Percentiles rank a stretch among this genome's conserved stretches.
These are phyloP conservation scores for Fusarium decemcellulare DNA, from an alignment of 2,329 filamentous ascomycete genomes.

Conservation along the genomic window DNA sequence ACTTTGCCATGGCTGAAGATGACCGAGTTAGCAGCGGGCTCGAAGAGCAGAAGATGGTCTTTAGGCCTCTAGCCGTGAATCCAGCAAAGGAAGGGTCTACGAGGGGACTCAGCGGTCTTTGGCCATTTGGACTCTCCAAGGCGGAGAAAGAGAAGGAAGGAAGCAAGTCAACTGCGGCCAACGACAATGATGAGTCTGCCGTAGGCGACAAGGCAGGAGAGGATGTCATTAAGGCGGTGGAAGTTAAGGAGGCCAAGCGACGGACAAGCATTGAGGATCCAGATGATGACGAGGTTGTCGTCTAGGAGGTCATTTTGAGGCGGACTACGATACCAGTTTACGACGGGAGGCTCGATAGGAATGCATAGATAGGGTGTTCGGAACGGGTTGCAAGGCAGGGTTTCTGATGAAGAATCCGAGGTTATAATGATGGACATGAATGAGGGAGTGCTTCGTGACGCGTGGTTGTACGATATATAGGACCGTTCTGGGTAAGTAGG, in stretches of 20 bases:
- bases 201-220: constrained; percentile 47
- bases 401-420: constrained; percentile 5
- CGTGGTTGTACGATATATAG: constrained; percentile 33
- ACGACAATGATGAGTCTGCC: constrained; percentile 46
- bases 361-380: constrained; percentile 5
- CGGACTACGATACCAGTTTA: constrained; percentile 41
- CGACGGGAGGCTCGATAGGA: constrained; percentile 8
- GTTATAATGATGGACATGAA: constrained; percentile 25
- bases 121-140: constrained; percentile 67
- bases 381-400: not conserved
- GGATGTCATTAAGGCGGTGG: constrained; percentile 58
- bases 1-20: constrained; percentile 76
- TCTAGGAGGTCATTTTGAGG: constrained; percentile 34
- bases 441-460: not conserved
- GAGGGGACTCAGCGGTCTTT: constrained; percentile 66
- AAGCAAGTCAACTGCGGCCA: constrained; percentile 14
- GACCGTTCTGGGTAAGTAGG: constrained; percentile 7
- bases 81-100: constrained; percentile 58
- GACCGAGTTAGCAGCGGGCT: constrained; percentile 49
- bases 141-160: constrained; percentile 52
- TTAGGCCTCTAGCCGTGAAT: constrained; percentile 69
- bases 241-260: constrained; percentile 67
- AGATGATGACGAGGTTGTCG: constrained; percentile 66
- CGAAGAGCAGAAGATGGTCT: constrained; percentile 60
- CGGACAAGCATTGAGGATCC: constrained; percentile 73